Base-by-base conservation (phyloP, 225 moss, liverwort and hornwort species). In the Sphagnum contortum region DNA sequence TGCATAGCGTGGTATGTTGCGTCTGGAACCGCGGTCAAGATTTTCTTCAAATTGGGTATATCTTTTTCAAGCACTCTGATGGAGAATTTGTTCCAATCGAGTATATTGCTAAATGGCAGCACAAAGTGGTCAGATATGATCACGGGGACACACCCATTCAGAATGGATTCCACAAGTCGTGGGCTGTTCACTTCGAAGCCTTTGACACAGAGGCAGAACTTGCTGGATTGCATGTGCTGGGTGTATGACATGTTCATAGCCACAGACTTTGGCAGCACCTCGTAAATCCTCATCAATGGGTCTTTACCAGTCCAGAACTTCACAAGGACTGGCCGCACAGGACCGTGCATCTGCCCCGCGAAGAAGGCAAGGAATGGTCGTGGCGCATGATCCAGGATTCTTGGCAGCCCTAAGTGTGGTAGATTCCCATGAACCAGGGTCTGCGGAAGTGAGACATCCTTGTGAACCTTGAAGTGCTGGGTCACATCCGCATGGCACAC, bases 281-380 rank as follows among this genome's bases (percentile, higher is more conserved):
- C 78, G 53, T 81, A 84, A 11, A 84, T n/a, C 66, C 71, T 89
- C 87, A 94, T 89, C 49, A 68, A 70, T 52, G 87, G 81, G 67
- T 89, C 91, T 64, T 82, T 87, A 54, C 72, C 85, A 75, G 76
- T 87, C 94, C 94, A 94, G 55, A 83, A 69, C 49, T 77, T 54
- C 48, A 83, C 71, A 7, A 94, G 78, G 29, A 75, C 14, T 45
- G 89, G 94, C 72, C 94, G 77, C 61, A 91, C 89, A 12, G 68
- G 50, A 4, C 94, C 94, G 59, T 94, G 94, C 91, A 87, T 87
- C 66, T 91, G 88, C 14, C 94, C 94, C 44, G 94, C 94, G 65
- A 87, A 94, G 76, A 94, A 94, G 44, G 89, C 89, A 14, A 94
- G 83, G 66, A 74, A 70, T 47, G 61, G 9, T 4, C 80, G 64